phyloP scores from a whole-genome alignment of 2,329 filamentous ascomycete species.

The Cladosporium sp. region DNA sequence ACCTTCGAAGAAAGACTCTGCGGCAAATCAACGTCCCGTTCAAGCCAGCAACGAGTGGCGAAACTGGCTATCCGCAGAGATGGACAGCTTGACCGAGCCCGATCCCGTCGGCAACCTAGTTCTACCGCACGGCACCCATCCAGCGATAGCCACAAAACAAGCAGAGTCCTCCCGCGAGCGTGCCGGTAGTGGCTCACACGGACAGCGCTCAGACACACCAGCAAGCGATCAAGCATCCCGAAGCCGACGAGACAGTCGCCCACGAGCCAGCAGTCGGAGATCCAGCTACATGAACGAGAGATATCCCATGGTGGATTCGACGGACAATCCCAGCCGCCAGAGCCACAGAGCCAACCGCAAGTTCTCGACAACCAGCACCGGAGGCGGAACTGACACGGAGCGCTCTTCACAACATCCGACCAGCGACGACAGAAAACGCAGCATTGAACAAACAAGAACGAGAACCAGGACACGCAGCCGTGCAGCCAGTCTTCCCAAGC shows the following conservation, averaged over 20 bases:
- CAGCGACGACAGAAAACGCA: conserved; percentile 10
- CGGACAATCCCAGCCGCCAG: conserved; percentile 23
- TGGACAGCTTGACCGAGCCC: conserved; percentile 33
- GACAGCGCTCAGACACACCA: conserved; percentile 12
- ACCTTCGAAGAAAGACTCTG: conserved; percentile 17
- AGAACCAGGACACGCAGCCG: conserved; percentile 6
- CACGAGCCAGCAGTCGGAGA: conserved; percentile 14
- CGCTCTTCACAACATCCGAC: conserved; percentile 1
- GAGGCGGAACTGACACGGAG: conserved; percentile 8
- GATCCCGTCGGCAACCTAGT: conserved; percentile 19
- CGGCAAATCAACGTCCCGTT: conserved; percentile 16
- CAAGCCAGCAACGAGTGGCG: conserved; percentile 43
- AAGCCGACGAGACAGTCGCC: conserved; percentile 20
- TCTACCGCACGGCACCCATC: neutral
- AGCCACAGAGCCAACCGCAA: conserved; percentile 8
- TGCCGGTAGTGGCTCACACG: conserved; percentile 1
- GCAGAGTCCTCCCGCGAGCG: neutral
- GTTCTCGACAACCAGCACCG: conserved; percentile 2
- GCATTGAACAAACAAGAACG: conserved; percentile 14
- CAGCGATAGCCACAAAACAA: neutral
- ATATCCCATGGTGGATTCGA: conserved; percentile 38
- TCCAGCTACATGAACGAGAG: conserved; percentile 43
- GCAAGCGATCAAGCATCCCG: conserved; percentile 4
- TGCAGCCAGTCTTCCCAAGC: neutral
- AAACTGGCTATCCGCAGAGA: conserved; percentile 43